Base-by-base conservation (phyloP, 345 rosid species). In the Citrus hindsii region DNA sequence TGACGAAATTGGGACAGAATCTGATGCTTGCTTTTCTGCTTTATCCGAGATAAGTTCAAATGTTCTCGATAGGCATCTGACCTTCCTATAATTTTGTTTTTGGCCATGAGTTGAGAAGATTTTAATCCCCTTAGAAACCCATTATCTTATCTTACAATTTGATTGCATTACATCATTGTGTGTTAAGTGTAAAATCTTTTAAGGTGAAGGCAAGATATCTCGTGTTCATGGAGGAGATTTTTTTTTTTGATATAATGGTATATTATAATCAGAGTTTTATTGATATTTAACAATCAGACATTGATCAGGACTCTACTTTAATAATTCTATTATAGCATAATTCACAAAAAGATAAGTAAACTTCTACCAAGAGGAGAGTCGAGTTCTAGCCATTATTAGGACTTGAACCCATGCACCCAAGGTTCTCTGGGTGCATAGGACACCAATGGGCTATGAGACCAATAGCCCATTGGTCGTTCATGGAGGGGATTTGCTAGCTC, bases 251-350 rank as follows among this genome's bases (percentile, higher is more conserved):
- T 37, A 37, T 1, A 6, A 0, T 37, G 1, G 6, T 37, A 37
- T 6, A 37, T 37, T 37, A 7, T 1, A 37, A 37, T 37, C 0
- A 7, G 2, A 6, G 2, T 0, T 0, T 0, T 37, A 37, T 0
- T 6, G 2, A 7, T 37, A 37, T 37, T 37, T 37, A 2, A 37
- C 38, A 6, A 37, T 25, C 1, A 25, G 27, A 25, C 27, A 25
- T 25, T 25, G 27, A 25, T 37, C 8, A 2, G 6, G 0, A 37
- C 38, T 37, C 8, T 6, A 0, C 7, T 37, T 37, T 37, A 37
- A 0, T 37, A 37, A 37, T 37, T 37, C 8, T 37, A 37, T 37
- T 37, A 37, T 37, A 1, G 0, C 33, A 32, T 0, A 32, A 0
- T 32, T 32, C 33, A 0, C 33, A 0, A 32, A 32, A 5, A 32